These are phyloP conservation scores for Fusarium algeriense DNA, from an alignment of 2,329 filamentous ascomycete genomes.

Conservation along the genomic window DNA sequence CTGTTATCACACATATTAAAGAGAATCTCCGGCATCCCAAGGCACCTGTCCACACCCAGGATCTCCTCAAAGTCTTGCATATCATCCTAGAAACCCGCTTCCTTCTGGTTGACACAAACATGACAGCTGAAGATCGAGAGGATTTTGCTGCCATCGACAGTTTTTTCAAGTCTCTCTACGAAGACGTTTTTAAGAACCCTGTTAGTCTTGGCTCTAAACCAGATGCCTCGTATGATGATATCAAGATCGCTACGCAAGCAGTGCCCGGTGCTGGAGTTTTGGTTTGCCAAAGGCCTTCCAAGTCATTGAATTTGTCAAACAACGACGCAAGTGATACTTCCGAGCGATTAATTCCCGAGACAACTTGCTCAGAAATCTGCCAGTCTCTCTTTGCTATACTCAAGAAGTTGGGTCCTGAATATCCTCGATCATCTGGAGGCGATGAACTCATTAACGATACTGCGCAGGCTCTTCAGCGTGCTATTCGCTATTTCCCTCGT, in stretches of 20 bases:
- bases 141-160: constrained; percentile 54
- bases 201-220: constrained; percentile 50
- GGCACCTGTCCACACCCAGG: constrained; percentile 63
- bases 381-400: constrained; percentile 51
- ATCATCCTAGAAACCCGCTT: constrained; percentile 63
- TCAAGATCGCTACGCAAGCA: constrained; percentile 58
- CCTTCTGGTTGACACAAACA: constrained; percentile 52
- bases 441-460: constrained; percentile 58
- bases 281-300: constrained; percentile 55
- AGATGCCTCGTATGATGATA: constrained; percentile 53
- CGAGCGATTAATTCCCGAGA: constrained; percentile 51
- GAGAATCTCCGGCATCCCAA: constrained; percentile 64
- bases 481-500: constrained; percentile 52
- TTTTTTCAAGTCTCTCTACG: constrained; percentile 58
- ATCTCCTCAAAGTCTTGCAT: constrained; percentile 64
- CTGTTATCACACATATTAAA: constrained; percentile 62
- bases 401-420: constrained; percentile 39
- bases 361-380: constrained; percentile 55
- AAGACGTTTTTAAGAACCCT: constrained; percentile 57
- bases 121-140: constrained; percentile 53
- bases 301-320: constrained; percentile 14
- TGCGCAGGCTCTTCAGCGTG: constrained; percentile 56
- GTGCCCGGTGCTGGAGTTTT: constrained; percentile 61
- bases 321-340: constrained; percentile 4
- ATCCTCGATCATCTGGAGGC: constrained; percentile 38